A percentile compares a stretch with the other conserved stretches of the same genome.
phyloP scores from a whole-genome alignment of 2,329 filamentous ascomycete genomes.

The Aureobasidium mangrovei region DNA sequence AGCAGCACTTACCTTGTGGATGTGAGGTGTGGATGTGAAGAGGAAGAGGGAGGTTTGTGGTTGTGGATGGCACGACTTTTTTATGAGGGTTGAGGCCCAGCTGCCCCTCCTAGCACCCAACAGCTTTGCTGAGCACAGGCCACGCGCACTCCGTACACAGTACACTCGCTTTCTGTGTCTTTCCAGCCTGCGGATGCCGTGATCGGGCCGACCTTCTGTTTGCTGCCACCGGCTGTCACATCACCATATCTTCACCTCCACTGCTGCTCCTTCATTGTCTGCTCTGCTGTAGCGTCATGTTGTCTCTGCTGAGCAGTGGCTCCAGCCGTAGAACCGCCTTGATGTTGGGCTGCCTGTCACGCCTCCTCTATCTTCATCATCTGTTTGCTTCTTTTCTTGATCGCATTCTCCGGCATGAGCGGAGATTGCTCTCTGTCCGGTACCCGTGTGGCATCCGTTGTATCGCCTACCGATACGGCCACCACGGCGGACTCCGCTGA shows the following conservation, averaged over 20 bases:
- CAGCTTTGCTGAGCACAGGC: conserved; percentile 5
- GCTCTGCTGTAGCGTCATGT: neutral
- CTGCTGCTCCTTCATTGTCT: neutral
- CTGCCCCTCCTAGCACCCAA: conserved; percentile 11
- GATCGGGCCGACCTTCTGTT: conserved; percentile 5
- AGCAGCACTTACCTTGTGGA: neutral
- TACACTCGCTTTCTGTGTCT: neutral
- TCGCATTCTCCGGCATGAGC: conserved; percentile 5
- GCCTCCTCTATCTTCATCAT: neutral
- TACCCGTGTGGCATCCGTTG: neutral
- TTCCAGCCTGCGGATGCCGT: neutral
- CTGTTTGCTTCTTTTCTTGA: neutral
- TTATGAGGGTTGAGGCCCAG: neutral
- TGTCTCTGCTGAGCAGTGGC: neutral
- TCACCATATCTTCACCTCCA: neutral
- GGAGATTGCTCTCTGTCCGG: conserved; percentile 6
- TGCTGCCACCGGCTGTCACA: neutral
- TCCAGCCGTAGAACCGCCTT: conserved; percentile 1
- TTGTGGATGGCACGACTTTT: conserved; percentile 3
- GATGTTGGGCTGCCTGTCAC: neutral
- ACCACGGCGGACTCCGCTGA: neutral
- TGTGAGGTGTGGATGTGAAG: conserved; percentile 6
- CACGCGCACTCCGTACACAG: neutral
- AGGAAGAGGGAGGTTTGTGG: neutral
- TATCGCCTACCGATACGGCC: neutral